Evolutionary conservation across 148 eudicot genomes (phyloP).

Genomic region (Heliosperma pusillum): DNA sequence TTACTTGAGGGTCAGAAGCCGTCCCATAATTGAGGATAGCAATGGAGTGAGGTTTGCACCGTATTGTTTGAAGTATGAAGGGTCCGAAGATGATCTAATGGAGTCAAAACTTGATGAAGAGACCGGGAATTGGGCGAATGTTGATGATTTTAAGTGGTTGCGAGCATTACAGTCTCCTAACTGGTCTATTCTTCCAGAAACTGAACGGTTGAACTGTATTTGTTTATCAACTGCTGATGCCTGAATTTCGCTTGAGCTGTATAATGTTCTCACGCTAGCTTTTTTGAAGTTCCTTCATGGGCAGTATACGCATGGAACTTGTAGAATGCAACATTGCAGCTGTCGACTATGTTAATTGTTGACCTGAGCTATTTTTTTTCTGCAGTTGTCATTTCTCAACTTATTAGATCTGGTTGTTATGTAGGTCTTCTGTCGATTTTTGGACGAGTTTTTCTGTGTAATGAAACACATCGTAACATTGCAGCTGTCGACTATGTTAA

Average conservation of each 20-base stretch:
- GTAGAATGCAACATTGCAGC: no score
- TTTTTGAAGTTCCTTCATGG: not conserved
- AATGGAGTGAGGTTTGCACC: constrained; percentile 77
- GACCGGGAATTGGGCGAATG: constrained; percentile 76
- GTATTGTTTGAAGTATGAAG: constrained; percentile 62
- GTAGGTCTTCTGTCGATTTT: no score
- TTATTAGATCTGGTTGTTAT: no score
- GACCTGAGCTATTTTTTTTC: no score
- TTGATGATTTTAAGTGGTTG: constrained; percentile 89
- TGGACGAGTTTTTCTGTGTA: no score
- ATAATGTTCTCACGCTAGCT: not conserved
- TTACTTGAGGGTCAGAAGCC: constrained; percentile 75
- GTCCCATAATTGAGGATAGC: constrained; percentile 84
- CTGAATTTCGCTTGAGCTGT: constrained; percentile 12
- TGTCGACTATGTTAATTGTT: no score
- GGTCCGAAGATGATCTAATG: constrained; percentile 57
- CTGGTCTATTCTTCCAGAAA: constrained; percentile 71
- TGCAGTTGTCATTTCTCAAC: no score
- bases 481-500: no score
- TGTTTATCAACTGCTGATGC: constrained; percentile 29
- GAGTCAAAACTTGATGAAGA: constrained; percentile 67
- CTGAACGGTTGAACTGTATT: constrained; percentile 41
- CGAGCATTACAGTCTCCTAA: constrained; percentile 80
- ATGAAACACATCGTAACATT: no score
- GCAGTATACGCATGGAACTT: constrained; percentile 6